phyloP scores from a whole-genome alignment of 140 eudicot genomes.

The Cichorium intybus region DNA sequence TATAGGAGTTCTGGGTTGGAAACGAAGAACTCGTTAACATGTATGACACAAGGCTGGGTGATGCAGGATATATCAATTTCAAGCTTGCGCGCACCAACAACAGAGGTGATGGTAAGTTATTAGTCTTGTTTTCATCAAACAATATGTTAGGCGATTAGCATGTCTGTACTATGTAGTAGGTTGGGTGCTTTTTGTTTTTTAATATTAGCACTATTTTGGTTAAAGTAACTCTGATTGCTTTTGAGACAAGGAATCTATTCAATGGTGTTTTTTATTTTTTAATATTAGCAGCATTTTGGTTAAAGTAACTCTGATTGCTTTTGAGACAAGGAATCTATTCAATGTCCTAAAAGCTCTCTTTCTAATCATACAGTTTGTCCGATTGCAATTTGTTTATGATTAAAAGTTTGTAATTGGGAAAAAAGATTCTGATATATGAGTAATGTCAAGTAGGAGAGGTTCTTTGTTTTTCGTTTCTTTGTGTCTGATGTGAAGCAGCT shows the following conservation, averaged over 20 bases:
- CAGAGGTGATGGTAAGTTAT: slow-evolving; percentile 73
- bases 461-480: too few relatives aligned
- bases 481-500: too few relatives aligned
- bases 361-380: not conserved
- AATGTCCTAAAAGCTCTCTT: not conserved
- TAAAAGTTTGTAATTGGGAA: not conserved
- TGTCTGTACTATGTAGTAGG: too few relatives aligned
- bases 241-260: not conserved
- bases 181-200: too few relatives aligned
- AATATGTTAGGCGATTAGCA: not conserved
- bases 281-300: not conserved
- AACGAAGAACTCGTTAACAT: slow-evolving; percentile 68
- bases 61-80: slow-evolving; percentile 64
- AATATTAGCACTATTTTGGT: not conserved
- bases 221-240: not conserved
- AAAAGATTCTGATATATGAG: not conserved
- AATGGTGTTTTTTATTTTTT: too few relatives aligned
- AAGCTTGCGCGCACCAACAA: slow-evolving; percentile 83
- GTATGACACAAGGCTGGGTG: slow-evolving; percentile 64
- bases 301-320: not conserved
- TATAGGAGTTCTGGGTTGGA: slow-evolving; percentile 80
- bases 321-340: not conserved
- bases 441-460: not conserved
- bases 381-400: not conserved
- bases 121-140: not conserved